Base-by-base conservation (phyloP, 148 eudicot species). In the Oxyria digyna region DNA sequence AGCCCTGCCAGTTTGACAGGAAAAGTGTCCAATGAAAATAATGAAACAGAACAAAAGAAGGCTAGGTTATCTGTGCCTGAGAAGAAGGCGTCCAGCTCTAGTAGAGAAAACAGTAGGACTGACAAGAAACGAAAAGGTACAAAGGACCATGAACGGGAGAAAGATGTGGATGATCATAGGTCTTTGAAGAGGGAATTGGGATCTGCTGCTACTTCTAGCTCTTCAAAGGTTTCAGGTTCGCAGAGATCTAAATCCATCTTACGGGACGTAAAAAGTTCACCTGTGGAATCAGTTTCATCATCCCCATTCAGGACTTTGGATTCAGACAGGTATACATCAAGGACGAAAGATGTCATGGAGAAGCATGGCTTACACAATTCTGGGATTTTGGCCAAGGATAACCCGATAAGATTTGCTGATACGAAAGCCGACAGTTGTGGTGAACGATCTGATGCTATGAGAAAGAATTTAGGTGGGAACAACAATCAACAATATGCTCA, bases 271-370 rank as follows among this genome's bases (percentile, higher is more conserved):
- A 88, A 86, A 85, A 85, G 90, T 71, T 94, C 98, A 20, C 98
- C 98, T 20, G 92, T 94, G 71, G 97, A 84, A 74, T 94, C 98
- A 62, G 98, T 94, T 74, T 90, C 97, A 70, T 94, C 98, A 38
- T 94, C 97, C 74, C 97, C 98, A 45, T 62, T 85, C 71, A 86
- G 89, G 82, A 75, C 75, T 65, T 72, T 77, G 62, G 78, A 79
- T 74, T 59, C 77, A 41, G 87, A 90, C 35, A 83, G 78, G 52
- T 72, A 74, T 75, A 42, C 69, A 41, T 71, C 78, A 52, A 71
- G 45, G 10, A 68, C 41, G 59, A 77, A 75, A 74, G 80, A 74
- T 65, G 74, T 45, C 18, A 71, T 35, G 23, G 76, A 68, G 74
- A 81, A 73, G 78, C 73, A 76, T 73, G 75, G 73, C 63, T 76